Evolutionary conservation across 768 basidiomycete species (phyloP).

Genomic region (Xerocomellus dryophilus): DNA sequence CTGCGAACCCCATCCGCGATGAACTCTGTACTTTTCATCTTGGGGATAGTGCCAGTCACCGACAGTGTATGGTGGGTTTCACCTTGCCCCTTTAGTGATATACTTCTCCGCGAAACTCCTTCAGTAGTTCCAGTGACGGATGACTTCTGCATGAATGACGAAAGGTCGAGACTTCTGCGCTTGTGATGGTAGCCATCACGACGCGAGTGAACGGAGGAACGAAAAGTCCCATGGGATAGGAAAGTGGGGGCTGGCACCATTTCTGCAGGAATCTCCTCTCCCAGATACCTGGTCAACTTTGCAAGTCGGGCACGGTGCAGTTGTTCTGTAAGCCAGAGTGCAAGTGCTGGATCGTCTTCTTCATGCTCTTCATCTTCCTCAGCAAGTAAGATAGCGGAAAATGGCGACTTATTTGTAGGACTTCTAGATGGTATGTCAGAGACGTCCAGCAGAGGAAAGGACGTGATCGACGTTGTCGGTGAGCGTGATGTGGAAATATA

Average conservation of each 20-base stretch:
- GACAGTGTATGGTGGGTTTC: not conserved
- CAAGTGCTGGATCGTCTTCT: conserved; percentile 3
- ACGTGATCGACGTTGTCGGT: conserved; percentile 3
- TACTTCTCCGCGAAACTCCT: conserved; percentile 27
- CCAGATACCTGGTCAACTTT: conserved; percentile 38
- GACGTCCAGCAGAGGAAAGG: conserved; percentile 12
- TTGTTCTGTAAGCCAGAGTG: conserved; percentile 19
- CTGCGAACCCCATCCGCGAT: not conserved
- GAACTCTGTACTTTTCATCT: not conserved
- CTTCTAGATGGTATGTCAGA: conserved; percentile 11
- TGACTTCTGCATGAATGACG: not conserved
- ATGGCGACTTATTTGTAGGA: conserved; percentile 9
- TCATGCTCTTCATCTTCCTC: conserved; percentile 1
- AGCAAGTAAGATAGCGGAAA: conserved; percentile 13
- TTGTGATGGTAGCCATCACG: conserved; percentile 7
- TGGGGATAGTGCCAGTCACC: not conserved
- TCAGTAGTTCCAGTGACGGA: not conserved
- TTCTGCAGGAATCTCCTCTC: conserved; percentile 39
- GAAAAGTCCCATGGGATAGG: not conserved
- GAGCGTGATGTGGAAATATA: not conserved
- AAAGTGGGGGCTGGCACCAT: conserved; percentile 23
- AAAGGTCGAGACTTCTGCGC: conserved; percentile 17
- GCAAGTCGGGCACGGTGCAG: conserved; percentile 32
- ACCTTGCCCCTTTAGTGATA: conserved; percentile 25
- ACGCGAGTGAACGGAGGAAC: not conserved